Percentiles rank a stretch among this genome's conserved stretches.
phyloP scores from a whole-genome alignment of 1,139 yeast species.

The Debaryomyces subglobosus region DNA sequence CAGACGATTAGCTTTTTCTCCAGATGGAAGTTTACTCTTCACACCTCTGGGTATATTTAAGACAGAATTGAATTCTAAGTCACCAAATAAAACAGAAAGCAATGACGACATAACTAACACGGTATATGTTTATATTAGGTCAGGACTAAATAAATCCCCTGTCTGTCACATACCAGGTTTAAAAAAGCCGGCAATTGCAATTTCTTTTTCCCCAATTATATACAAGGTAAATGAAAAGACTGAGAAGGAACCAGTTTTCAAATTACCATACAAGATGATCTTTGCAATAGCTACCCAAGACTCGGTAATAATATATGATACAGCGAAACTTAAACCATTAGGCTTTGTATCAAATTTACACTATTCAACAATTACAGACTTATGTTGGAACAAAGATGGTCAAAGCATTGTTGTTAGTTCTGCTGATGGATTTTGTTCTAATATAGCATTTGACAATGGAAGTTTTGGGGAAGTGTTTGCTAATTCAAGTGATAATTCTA shows the following conservation, averaged over 20 bases:
- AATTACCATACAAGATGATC: constrained; percentile 73
- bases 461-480: constrained; percentile 50
- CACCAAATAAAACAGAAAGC: constrained; percentile 10
- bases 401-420: constrained; percentile 73
- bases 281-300: constrained; percentile 96
- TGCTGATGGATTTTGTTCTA: constrained; percentile 92
- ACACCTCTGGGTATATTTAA: constrained; percentile 82
- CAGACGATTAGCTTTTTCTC: constrained; percentile 80
- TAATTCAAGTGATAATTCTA: constrained; percentile 1
- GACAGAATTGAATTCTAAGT: constrained; percentile 17
- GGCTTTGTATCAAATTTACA: constrained; percentile 81
- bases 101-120: constrained; percentile 57
- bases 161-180: constrained; percentile 79
- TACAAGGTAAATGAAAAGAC: constrained; percentile 40
- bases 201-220: constrained; percentile 70
- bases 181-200: constrained; percentile 81
- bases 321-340: constrained; percentile 67
- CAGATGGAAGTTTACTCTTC: constrained; percentile 81
- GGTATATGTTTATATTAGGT: constrained; percentile 74
- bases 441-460: constrained; percentile 52
- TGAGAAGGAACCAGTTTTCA: constrained; percentile 30
- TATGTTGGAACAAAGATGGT: constrained; percentile 85
- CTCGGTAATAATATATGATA: constrained; percentile 80
- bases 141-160: constrained; percentile 69
- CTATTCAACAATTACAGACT: constrained; percentile 84